Evolutionary conservation across 75 land plant species (phyloP).

Genomic region (Pseudotsuga menziesii): DNA sequence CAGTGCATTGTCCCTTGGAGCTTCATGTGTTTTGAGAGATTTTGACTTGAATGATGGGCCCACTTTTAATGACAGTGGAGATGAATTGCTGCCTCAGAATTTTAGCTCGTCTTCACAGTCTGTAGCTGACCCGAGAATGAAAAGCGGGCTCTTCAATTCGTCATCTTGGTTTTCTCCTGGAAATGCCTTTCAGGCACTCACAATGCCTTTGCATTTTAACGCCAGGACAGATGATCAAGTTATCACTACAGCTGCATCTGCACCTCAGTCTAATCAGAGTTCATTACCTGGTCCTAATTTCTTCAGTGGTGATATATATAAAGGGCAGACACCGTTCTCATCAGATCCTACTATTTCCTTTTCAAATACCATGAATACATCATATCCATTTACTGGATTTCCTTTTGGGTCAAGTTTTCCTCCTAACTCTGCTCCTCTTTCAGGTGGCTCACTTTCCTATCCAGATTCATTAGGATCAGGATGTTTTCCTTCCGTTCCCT

Average conservation of each 20-base stretch:
- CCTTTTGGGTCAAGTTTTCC: conserved; percentile 56
- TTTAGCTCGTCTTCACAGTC: conserved; percentile 31
- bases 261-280: conserved; percentile 22
- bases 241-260: conserved; percentile 25
- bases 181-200: conserved; percentile 40
- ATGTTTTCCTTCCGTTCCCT: conserved; percentile 28
- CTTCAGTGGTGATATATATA: conserved; percentile 38
- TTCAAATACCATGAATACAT: conserved; percentile 20
- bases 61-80: conserved; percentile 46
- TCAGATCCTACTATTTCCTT: conserved; percentile 54
- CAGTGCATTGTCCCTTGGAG: conserved; percentile 19
- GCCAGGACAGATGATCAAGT: conserved; percentile 49
- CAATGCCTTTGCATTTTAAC: conserved; percentile 50
- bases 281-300: conserved; percentile 12
- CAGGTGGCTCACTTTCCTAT: conserved; percentile 29
- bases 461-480: conserved; percentile 38
- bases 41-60: conserved; percentile 95
- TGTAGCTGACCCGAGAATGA: conserved; percentile 37
- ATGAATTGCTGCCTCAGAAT: conserved; percentile 26
- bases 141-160: conserved; percentile 40
- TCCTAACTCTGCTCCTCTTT: conserved; percentile 30
- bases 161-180: conserved; percentile 74
- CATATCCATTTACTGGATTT: conserved; percentile 50
- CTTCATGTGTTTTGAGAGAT: conserved; percentile 30
- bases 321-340: conserved; percentile 32